Percentiles rank a stretch among this genome's conserved stretches.
phyloP scores from a whole-genome alignment of 1,284 basidiomycete genomes.

The Rhodotorula sp. region DNA sequence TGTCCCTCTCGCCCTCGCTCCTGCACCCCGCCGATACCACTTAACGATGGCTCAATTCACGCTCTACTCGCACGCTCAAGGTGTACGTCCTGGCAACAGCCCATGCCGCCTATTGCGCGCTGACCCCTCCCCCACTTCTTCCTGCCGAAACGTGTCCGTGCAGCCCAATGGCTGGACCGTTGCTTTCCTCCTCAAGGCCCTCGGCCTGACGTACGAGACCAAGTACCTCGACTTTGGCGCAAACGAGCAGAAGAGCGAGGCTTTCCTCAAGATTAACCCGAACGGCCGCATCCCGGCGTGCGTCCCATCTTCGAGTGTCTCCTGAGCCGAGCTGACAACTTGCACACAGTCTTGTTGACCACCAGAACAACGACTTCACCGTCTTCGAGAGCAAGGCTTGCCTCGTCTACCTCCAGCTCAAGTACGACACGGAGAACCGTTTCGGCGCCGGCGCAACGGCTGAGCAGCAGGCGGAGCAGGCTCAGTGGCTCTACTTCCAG shows the following conservation, averaged over 20 bases:
- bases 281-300: conserved; percentile 50
- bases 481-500: conserved; percentile 40
- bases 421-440: conserved; percentile 51
- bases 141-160: background rate
- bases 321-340: no score
- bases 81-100: conserved; percentile 37
- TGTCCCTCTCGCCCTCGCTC: no score
- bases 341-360: conserved; percentile 47
- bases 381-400: conserved; percentile 52
- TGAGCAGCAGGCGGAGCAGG: conserved; percentile 40
- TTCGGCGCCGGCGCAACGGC: conserved; percentile 44
- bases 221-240: conserved; percentile 47
- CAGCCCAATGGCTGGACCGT: conserved; percentile 34
- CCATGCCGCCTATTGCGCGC: no score
- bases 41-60: no score
- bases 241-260: conserved; percentile 47
- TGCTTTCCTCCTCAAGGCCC: conserved; percentile 47
- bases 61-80: no score
- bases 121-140: background rate
- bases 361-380: conserved; percentile 49
- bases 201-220: conserved; percentile 49
- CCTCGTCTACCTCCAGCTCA: conserved; percentile 49
- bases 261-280: conserved; percentile 46
- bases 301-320: background rate
- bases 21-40: no score